Conservation (phyloP, 2,329 filamentous ascomycete species). For the Gaeumannomyces tritici region DNA sequence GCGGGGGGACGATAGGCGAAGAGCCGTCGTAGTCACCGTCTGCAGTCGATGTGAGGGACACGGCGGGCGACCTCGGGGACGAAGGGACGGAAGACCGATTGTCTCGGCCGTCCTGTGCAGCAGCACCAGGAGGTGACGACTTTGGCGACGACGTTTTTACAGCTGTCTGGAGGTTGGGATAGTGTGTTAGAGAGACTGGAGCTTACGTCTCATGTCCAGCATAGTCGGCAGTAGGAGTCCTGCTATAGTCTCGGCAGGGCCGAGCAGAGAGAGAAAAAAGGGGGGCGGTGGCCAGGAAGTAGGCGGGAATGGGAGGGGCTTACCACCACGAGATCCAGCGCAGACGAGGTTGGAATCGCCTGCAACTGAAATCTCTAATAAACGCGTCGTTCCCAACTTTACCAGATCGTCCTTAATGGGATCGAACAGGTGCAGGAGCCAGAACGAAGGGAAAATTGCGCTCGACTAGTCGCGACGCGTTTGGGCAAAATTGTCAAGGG, state of each 20-base stretch:
- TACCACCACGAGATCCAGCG: conserved; percentile 48
- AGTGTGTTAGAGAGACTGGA: conserved; percentile 15
- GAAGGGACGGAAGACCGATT: conserved; percentile 23
- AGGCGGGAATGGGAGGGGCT: conserved; percentile 15
- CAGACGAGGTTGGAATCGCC: conserved; percentile 51
- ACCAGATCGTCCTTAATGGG: neutral
- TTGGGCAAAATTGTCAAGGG: conserved; percentile 1
- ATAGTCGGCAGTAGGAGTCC: neutral
- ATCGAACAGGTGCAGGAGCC: conserved; percentile 3
- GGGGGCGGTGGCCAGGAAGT: neutral
- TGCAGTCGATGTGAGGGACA: conserved; percentile 53
- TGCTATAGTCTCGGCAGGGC: neutral
- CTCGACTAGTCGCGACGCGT: conserved; percentile 6
- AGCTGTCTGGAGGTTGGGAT: neutral
- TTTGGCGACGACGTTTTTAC: conserved; percentile 48
- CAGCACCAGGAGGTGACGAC: conserved; percentile 44
- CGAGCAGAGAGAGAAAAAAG: neutral
- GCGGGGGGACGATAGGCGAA: conserved; percentile 48
- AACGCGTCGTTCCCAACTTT: conserved; percentile 1
- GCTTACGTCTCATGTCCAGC: conserved; percentile 5
- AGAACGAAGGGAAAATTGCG: conserved; percentile 5
- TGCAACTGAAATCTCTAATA: conserved; percentile 44
- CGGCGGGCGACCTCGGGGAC: conserved; percentile 43
- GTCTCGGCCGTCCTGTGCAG: conserved; percentile 47
- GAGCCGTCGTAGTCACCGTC: conserved; percentile 36